Evolutionary conservation across 805 yeast species (phyloP).

Genomic region (Metschnikowia matae): DNA sequence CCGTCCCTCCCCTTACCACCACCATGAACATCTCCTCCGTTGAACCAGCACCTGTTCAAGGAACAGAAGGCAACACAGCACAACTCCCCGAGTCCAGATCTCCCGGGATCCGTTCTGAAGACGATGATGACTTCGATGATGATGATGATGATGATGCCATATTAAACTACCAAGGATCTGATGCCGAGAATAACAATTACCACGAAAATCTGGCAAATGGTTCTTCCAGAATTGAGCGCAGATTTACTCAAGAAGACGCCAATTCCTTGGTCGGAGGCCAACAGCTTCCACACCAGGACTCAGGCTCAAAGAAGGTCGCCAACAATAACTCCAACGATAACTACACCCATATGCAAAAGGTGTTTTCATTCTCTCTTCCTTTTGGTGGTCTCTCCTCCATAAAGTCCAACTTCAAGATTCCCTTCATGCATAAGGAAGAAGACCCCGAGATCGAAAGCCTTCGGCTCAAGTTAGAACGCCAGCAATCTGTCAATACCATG

Average conservation of each 20-base stretch:
- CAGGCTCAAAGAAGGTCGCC: conserved; percentile 1
- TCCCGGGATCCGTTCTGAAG: neutral
- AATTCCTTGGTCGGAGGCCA: conserved; percentile 50
- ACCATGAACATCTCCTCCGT: conserved; percentile 3
- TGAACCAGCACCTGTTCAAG: conserved; percentile 2
- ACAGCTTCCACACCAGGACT: conserved; percentile 16
- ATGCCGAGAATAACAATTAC: neutral
- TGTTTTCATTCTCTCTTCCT: conserved; percentile 57
- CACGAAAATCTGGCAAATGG: neutral
- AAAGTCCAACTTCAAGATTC: conserved; percentile 21
- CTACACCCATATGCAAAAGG: conserved; percentile 26
- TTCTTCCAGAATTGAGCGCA: conserved; percentile 8
- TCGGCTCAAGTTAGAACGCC: conserved; percentile 44
- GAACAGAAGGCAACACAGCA: neutral
- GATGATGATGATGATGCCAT: conserved; percentile 2
- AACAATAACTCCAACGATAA: neutral
- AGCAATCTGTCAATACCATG: conserved; percentile 53
- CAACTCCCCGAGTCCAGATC: neutral
- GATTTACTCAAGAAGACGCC: conserved; percentile 31
- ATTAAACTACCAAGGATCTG: neutral
- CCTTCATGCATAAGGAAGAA: conserved; percentile 17
- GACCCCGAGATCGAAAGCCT: conserved; percentile 25
- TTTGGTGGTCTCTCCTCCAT: conserved; percentile 44
- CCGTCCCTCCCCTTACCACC: neutral
- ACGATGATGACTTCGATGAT: conserved; percentile 1